Conservation (phyloP, 306 rosid genomes). For the Cyamopsis tetragonoloba region DNA sequence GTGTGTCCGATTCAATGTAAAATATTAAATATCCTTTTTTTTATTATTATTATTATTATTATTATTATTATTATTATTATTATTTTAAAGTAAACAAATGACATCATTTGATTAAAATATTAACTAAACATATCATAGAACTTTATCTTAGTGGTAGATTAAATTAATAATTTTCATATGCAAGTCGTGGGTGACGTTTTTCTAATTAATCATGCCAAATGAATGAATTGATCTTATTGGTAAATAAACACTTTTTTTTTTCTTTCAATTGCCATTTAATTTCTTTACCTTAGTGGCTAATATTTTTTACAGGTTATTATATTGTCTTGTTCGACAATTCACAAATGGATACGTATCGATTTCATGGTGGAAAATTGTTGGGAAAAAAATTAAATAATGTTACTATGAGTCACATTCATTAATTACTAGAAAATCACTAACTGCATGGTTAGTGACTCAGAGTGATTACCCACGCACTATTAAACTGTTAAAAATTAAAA, state of each 20-base stretch:
- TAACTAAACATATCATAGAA: background rate
- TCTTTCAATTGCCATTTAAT: no score
- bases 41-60: no score
- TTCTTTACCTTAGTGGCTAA: constrained; percentile 12
- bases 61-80: no score
- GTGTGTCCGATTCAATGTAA: background rate
- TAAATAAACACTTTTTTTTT: background rate
- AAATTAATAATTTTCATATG: no score
- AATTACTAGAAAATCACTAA: background rate
- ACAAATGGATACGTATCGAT: background rate
- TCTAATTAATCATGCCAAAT: background rate
- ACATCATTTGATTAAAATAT: background rate
- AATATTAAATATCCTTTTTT: background rate
- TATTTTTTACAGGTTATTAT: background rate
- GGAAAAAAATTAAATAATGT: background rate
- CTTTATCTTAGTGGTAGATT: constrained; percentile 10
- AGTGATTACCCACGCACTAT: constrained; percentile 23
- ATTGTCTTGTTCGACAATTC: background rate
- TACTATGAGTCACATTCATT: constrained; percentile 10
- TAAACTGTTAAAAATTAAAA: background rate
- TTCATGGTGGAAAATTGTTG: background rate
- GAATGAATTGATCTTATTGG: background rate
- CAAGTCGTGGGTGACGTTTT: background rate
- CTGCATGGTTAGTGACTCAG: background rate
- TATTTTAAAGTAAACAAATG: background rate